Evolutionary conservation across 2,329 filamentous ascomycete genomes (phyloP), one percentile per base, ranked within the genome.

Genomic region (Diaporthe humulicola): DNA sequence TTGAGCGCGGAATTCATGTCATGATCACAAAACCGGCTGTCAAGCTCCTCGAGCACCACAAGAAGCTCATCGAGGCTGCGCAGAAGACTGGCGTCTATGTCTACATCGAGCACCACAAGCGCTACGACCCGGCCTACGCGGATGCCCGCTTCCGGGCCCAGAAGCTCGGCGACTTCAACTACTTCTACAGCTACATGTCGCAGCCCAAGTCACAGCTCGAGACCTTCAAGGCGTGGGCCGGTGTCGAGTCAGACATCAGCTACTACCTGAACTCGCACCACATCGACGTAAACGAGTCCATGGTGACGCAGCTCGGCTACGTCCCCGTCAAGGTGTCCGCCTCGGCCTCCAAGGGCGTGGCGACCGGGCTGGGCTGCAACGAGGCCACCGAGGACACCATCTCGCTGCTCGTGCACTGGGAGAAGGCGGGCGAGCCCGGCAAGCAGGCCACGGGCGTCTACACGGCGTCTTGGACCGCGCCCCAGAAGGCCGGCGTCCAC

Each of bases 231-330:
- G 93, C 95, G 4, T 98, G 95, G 95, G 96, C 96, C 0, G 96
- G 96, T 77, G 92, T 93, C 80, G 95, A 98, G 79, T 96, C 93
- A 40, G 96, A 98, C 84, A 98, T 98, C 80, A 96, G 93, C 14
- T 98, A 98, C 88, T 98, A 98, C 85, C 91, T 98, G 78, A 98
- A 98, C 89, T 95, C 92, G 77, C 96, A 98, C 86, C 96, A 98
- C 86, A 89, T 98, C 79, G 96, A 98, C 84, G 91, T 98, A 79
- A 95, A 93, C 85, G 96, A 98, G 87, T 95, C 92, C 73, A 98
- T 98, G 95, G 94, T 97, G 2, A 91, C 93, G 10, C 87, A 85
- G 78, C 86, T 87, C 30, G 93, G 93, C 60, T 98, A 93, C 84
- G 88, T 91, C 45, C 96, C 96, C 19, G 90, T 94, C 72, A 93